Base-by-base conservation (phyloP, 805 yeast genomes). In the Candida piceae region DNA sequence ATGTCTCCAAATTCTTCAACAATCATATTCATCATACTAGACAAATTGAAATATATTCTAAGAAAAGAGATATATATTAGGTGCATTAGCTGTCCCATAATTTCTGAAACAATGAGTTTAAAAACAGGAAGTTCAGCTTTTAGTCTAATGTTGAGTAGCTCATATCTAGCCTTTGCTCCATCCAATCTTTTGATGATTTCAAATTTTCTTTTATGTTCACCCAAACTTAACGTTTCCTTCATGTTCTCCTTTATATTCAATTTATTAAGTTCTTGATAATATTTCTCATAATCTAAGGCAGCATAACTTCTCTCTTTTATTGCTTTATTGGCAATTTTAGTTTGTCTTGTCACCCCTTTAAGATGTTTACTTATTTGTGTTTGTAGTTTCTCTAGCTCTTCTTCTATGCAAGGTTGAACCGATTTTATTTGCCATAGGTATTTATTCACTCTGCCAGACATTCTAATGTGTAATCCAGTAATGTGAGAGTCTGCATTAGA, bases 91-190 rank as follows among this genome's bases (percentile, higher is more conserved):
- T 63, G 64, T 17, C 52, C 49, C 27, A 66, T 48, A 17, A 68
- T 48, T 11, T 46, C 32, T 4, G 55, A 40, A 0, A 67, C 52
- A 9, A 68, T 50, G 6, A 53, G 38, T 38, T 69, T 60, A 32
- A 74, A 69, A 3, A 41, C 33, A 0, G 81, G 80, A 1, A 78
- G 47, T 29, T 76, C 82, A 21, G 39, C 40, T 39, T 72, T 72
- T 41, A 77, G 56, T 3, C 45, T 34, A 4, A 48, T 42, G 48
- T 74, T 72, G 24, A 64, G 42, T 9, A 41, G 32, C 2, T 67
- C 66, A 45, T 67, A 73, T 33, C 49, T 67, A 50, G 40, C 58
- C 39, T 44, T 62, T 42, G 46, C 58, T 36, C 49, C 52, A 41
- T 51, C 62, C 20, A 55, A 30, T 35, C 53, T 53, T 40, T 54